A percentile compares a stretch with the other conserved stretches of the same genome.
Evolutionary conservation across 371 early-diverging fungal genomes (phyloP).

Genomic region (Scutellospora calospora): DNA sequence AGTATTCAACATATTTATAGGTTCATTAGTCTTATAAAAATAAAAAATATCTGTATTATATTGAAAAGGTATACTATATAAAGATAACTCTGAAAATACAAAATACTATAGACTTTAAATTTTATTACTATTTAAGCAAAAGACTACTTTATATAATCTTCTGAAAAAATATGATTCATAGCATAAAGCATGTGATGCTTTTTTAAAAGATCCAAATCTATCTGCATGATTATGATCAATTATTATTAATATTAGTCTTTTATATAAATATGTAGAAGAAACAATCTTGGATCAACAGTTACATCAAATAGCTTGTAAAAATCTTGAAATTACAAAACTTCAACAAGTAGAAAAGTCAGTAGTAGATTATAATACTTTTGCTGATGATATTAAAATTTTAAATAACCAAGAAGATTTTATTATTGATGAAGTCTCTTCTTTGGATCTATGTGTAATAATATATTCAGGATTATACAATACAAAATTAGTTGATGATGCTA

Average conservation of each 20-base stretch:
- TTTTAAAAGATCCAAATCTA: too few species aligned
- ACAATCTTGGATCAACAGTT: not conserved
- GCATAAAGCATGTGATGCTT: too few species aligned
- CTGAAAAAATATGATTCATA: too few species aligned
- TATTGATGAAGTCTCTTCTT: not conserved
- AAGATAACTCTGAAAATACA: too few species aligned
- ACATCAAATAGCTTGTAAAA: not conserved
- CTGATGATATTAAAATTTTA: not conserved
- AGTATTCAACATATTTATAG: too few species aligned
- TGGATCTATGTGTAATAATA: not conserved
- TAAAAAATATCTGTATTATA: too few species aligned
- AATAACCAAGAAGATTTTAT: not conserved
- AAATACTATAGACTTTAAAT: too few species aligned
- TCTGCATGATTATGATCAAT: not conserved
- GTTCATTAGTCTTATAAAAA: too few species aligned
- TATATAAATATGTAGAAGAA: not conserved
- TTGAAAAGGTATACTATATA: too few species aligned
- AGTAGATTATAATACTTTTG: not conserved
- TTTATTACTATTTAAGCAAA: too few species aligned
- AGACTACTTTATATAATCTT: too few species aligned
- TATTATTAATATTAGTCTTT: not conserved
- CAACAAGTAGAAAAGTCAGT: not conserved
- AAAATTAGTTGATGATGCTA: not conserved
- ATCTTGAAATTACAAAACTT: not conserved
- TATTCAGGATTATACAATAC: not conserved